A percentile compares a stretch with the other conserved stretches of the same genome.
These are phyloP conservation scores for Wickerhamomyces subpelliculosus DNA, from an alignment of 805 yeast species.

Conservation along the genomic window DNA sequence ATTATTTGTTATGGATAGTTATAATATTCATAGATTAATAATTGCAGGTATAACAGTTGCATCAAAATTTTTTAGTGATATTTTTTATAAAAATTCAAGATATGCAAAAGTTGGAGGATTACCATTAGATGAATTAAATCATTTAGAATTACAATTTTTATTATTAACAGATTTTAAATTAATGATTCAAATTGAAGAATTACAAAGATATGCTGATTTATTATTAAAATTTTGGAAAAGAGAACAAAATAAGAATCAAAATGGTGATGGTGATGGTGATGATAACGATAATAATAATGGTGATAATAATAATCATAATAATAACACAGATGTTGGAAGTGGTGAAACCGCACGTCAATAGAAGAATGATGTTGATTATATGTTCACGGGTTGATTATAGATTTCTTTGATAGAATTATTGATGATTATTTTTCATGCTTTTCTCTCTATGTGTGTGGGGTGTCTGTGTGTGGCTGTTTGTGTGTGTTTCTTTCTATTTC, in stretches of 20 bases:
- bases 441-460: too few species aligned
- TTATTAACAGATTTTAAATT: constrained; percentile 78
- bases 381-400: too few species aligned
- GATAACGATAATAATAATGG: too few species aligned
- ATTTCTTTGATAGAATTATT: too few species aligned
- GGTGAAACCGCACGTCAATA: too few species aligned
- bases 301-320: too few species aligned
- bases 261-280: not conserved
- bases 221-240: constrained; percentile 79
- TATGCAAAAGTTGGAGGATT: constrained; percentile 95
- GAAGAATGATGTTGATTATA: too few species aligned
- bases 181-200: constrained; percentile 83
- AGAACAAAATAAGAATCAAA: constrained; percentile 28
- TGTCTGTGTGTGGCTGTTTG: too few species aligned
- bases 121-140: constrained; percentile 88
- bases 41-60: constrained; percentile 95
- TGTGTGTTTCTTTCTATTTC: too few species aligned
- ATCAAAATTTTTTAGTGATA: constrained; percentile 89
- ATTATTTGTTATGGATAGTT: constrained; percentile 90
- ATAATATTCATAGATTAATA: constrained; percentile 88
- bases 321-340: too few species aligned
- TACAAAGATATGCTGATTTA: constrained; percentile 85
- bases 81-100: constrained; percentile 87
- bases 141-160: constrained; percentile 84
- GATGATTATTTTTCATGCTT: too few species aligned